phyloP scores from a whole-genome alignment of 148 eudicot genomes.

The Vaccinium myrtillus region DNA sequence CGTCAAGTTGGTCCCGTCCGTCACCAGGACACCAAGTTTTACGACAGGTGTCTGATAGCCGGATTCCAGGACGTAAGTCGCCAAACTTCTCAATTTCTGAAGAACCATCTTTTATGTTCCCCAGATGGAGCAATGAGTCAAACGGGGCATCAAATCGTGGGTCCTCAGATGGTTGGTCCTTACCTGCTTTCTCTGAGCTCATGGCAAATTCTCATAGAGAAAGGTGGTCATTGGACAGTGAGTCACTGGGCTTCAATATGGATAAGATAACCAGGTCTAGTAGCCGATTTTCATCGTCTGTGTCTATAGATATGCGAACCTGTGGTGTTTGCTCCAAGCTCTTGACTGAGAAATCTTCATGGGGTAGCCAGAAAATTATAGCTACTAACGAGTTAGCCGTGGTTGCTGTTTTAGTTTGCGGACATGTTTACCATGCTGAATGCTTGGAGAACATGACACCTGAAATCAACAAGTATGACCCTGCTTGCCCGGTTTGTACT shows the following conservation, averaged over 20 bases:
- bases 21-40: constrained; percentile 51
- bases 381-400: constrained; percentile 68
- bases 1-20: constrained; percentile 46
- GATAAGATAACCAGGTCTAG: constrained; percentile 51
- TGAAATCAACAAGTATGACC: constrained; percentile 81
- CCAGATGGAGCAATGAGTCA: constrained; percentile 63
- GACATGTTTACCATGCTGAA: constrained; percentile 91
- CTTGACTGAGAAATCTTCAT: constrained; percentile 66
- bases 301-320: constrained; percentile 50
- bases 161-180: constrained; percentile 84
- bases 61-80: constrained; percentile 60
- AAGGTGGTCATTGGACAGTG: constrained; percentile 85
- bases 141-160: constrained; percentile 67
- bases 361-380: constrained; percentile 68
- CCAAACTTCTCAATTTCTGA: constrained; percentile 60
- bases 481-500: constrained; percentile 90
- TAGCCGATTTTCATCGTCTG: constrained; percentile 38
- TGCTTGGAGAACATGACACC: constrained; percentile 88
- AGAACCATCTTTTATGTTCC: constrained; percentile 37
- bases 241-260: constrained; percentile 44
- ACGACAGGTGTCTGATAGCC: constrained; percentile 66
- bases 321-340: constrained; percentile 86
- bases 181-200: constrained; percentile 65
- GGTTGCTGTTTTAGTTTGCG: constrained; percentile 78
- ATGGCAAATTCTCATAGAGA: constrained; percentile 62